A percentile compares a stretch with the other conserved stretches of the same genome.
These are phyloP conservation scores for Erysiphe pisi DNA, from an alignment of 2,329 filamentous ascomycete genomes.

Conservation along the genomic window DNA sequence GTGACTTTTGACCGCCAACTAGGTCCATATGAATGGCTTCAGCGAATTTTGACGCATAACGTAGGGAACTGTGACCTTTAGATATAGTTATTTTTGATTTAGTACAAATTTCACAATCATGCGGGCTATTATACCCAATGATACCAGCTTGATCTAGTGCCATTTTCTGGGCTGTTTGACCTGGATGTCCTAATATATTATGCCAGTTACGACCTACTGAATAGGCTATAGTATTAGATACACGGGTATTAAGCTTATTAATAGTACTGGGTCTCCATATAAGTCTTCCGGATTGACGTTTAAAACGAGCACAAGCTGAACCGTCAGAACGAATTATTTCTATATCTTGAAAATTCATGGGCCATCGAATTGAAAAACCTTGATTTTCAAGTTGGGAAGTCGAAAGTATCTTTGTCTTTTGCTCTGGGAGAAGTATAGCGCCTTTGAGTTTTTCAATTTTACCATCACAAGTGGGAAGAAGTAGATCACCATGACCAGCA, in stretches of 20 bases:
- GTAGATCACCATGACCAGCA: not conserved
- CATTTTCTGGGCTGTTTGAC: not conserved
- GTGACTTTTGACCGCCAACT: not conserved
- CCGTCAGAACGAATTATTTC: not conserved
- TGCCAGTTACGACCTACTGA: not conserved
- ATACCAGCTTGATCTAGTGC: not conserved
- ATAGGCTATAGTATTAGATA: not conserved
- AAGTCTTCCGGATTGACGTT: not conserved
- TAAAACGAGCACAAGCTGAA: not conserved
- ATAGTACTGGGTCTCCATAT: not conserved
- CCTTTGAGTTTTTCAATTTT: too few species aligned
- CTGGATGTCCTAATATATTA: not conserved
- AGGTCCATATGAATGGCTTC: not conserved
- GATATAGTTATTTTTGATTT: not conserved
- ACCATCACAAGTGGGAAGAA: not conserved
- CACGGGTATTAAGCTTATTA: too few species aligned
- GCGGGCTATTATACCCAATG: not conserved
- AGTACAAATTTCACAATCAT: not conserved
- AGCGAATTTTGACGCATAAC: not conserved
- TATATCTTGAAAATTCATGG: not conserved
- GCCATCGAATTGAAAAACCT: not conserved
- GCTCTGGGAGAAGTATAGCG: too few species aligned
- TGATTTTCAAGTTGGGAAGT: not conserved
- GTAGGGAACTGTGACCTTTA: not conserved
- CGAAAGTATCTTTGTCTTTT: not conserved